Base-by-base conservation (phyloP, 768 basidiomycete species). In the Coprinopsis strossmayeri region DNA sequence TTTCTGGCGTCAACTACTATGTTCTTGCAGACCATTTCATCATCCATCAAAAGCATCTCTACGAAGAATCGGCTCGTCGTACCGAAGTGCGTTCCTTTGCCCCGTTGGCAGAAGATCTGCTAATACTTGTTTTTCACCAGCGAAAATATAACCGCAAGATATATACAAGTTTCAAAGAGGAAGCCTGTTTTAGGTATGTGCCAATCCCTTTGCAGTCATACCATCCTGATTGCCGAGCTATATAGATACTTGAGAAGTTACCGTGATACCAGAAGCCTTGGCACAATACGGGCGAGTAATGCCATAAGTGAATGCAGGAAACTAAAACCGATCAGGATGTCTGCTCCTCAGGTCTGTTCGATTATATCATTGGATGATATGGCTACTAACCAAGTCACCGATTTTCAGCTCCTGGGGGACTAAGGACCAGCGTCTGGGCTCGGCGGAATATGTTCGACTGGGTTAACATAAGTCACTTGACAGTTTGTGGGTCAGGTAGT, bases 1-100 rank as follows among this genome's bases (percentile, higher is more conserved):
- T 94, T 5, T 82, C 88, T 11, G 91, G 91, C 2, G 77, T 91
- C 32, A 82, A 82, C 20, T 92, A 81, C 64, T 89, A 84, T 60
- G 87, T 94, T 23, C 75, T 93, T 11, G 71, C 84, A 10, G 89
- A 93, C 62, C 89, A 94, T 63, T 94, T 93, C 58, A 70, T 94
- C 52, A 80, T 92, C 42, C 91, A 93, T 62, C 90, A 91, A 69
- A 88, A 81, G 53, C 91, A 92, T 57, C 64, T 70, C 17, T 92
- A 91, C 57, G 87, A 89, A 61, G 89, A 91, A 61, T 70, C 73
- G 45, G 80, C 78, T 12, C 74, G 91, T 3, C 78, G 76, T 56
- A 74, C 74, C 49, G 89, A 57, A 58, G 64, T 64, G 34, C 24
- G 46, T 49, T 23, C 81, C 37, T 24, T 28, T 12, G 41, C 12